Evolutionary conservation across 1,284 basidiomycete species (phyloP).

Genomic region (Mycosarcoma maydis): DNA sequence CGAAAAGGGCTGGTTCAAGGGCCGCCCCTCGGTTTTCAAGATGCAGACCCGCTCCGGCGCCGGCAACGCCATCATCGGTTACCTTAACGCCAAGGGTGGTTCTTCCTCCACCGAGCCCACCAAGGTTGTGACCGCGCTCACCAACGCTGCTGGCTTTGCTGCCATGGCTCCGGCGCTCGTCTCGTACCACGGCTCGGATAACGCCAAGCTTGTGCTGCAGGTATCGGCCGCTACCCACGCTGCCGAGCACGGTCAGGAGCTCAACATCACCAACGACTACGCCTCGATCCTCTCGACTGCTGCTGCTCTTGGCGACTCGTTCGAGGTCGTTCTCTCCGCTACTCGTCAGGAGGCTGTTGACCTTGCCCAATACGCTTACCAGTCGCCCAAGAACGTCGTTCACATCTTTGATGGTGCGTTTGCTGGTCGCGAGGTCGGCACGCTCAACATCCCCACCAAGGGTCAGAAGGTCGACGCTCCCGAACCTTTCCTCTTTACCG

Average conservation of each 20-base stretch:
- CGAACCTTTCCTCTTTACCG: slow-evolving; percentile 62
- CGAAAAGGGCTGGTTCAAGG: slow-evolving; percentile 41
- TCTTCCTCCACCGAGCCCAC: slow-evolving; percentile 38
- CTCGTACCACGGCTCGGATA: slow-evolving; percentile 36
- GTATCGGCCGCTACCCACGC: slow-evolving; percentile 62
- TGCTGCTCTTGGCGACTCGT: slow-evolving; percentile 52
- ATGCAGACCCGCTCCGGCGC: slow-evolving; percentile 74
- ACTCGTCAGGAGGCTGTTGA: slow-evolving; percentile 62
- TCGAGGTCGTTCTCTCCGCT: slow-evolving; percentile 61
- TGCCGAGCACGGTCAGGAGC: slow-evolving; percentile 42
- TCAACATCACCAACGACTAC: slow-evolving; percentile 63
- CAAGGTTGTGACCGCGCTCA: slow-evolving; percentile 60
- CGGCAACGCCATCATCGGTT: slow-evolving; percentile 62
- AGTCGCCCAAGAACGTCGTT: slow-evolving; percentile 50
- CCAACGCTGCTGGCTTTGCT: slow-evolving; percentile 61
- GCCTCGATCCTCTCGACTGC: slow-evolving; percentile 62
- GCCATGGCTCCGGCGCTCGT: slow-evolving; percentile 64
- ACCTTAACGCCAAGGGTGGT: slow-evolving; percentile 51
- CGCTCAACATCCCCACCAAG: slow-evolving; percentile 49
- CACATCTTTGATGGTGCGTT: slow-evolving; percentile 67
- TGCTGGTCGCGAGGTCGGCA: slow-evolving; percentile 57
- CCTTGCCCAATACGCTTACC: slow-evolving; percentile 61
- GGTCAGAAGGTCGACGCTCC: slow-evolving; percentile 73
- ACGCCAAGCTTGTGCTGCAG: slow-evolving; percentile 62
- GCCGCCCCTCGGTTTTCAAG: slow-evolving; percentile 57